Percentiles rank a stretch among this genome's conserved stretches.
Evolutionary conservation across 2,329 filamentous ascomycete genomes (phyloP).

Genomic region (Ophiocordyceps sinensis): DNA sequence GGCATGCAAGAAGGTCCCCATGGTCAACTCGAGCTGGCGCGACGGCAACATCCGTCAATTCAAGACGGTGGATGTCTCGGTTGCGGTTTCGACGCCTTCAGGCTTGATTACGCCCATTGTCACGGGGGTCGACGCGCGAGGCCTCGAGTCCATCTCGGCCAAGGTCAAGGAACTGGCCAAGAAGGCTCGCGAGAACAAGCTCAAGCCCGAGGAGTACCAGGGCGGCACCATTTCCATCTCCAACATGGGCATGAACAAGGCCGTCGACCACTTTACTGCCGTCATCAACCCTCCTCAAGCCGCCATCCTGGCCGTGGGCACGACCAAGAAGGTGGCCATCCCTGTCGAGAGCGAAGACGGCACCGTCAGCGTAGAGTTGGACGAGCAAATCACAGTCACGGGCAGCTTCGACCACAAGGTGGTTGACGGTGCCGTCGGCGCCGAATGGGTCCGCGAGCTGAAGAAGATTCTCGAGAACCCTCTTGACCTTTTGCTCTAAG

Average conservation of each 20-base stretch:
- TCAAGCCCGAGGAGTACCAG: conserved; percentile 99
- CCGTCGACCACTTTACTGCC: conserved; percentile 92
- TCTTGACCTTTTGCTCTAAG: conserved; percentile 79
- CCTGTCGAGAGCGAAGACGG: conserved; percentile 77
- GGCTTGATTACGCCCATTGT: conserved; percentile 98
- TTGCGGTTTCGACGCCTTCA: conserved; percentile 83
- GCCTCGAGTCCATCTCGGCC: conserved; percentile 74
- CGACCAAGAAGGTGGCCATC: conserved; percentile 87
- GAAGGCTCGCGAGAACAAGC: conserved; percentile 90
- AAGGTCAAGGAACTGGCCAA: conserved; percentile 94
- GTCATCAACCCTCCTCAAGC: conserved; percentile 99
- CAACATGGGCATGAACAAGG: conserved; percentile 99
- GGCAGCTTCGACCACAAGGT: conserved; percentile 99
- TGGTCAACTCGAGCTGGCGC: conserved; percentile 92
- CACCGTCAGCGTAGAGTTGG: conserved; percentile 63
- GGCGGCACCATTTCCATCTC: conserved; percentile 98
- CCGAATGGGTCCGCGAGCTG: conserved; percentile 90
- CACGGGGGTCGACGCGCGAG: conserved; percentile 72
- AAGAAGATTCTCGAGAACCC: conserved; percentile 98
- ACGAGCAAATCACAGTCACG: conserved; percentile 92
- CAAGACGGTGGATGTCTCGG: conserved; percentile 85
- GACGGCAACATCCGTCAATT: conserved; percentile 84
- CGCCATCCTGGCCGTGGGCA: conserved; percentile 86
- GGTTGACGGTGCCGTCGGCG: conserved; percentile 88
- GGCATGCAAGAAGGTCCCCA: conserved; percentile 84